Evolutionary conservation across 73 alveolate species (phyloP), one percentile per base, ranked within the genome.

Genomic region (Paramecium pentaurelia): DNA sequence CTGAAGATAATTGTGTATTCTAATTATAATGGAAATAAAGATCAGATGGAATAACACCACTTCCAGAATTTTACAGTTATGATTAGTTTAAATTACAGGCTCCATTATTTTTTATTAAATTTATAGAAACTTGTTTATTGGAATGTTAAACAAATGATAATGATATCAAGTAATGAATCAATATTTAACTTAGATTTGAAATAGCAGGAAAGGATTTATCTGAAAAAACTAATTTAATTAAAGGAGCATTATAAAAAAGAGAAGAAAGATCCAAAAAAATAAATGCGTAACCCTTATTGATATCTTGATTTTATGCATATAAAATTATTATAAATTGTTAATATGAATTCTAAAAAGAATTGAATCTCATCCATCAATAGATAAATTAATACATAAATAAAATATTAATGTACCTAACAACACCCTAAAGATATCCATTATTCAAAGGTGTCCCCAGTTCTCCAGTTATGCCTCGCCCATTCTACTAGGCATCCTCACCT

Each of bases 81-180:
- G 91, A 80, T 1, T 20, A 80, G 8, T 80, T 80, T 22, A 80
- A 80, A 80, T 27, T 49, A 8, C 36, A 38, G 20, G 91, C 75
- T 42, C 91, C 91, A n/a, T 32, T 80, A 25, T 47, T 80, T 14
- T 80, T 40, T 44, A 80, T 80, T 4, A 25, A 80, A 80, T 80
- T 44, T 22, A 80, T 80, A 28, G 91, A 80, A 20, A 80, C 91
- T 4, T 64, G 84, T 34, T 32, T 64, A 7, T 8, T 64, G 28
- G 84, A 64, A 9, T 64, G 84, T 64, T 28, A 28, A 27, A 32
- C 28, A 4, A 64, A 51, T 27, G 42, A 28, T 32, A 34, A 51
- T 28, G 84, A 64, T 14, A 64, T 64, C 27, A 64, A 34, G 84
- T 64, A 64, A 1, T 7, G 0, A 12, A 64, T 64, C 32, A 64